Evolutionary conservation across 192 early-diverging fungal genomes (phyloP).

Genomic region (Powellomyces hirtus): DNA sequence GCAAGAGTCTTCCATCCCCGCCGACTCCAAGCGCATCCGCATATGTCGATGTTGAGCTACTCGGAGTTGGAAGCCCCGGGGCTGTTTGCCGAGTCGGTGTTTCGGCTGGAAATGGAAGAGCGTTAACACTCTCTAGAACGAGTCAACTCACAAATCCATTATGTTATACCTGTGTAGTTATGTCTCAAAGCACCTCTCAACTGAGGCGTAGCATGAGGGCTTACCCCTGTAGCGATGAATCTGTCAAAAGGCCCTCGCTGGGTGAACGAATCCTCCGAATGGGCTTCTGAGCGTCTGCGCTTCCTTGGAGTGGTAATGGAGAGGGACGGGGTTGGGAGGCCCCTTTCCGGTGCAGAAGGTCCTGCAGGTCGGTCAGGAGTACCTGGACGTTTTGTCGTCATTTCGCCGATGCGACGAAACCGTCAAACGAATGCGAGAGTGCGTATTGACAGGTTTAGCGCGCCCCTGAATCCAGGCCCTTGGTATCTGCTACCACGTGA

Average conservation of each 20-base stretch:
- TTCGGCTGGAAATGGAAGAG: not conserved
- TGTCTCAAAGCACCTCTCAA: constrained; percentile 2
- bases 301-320: constrained; percentile 20
- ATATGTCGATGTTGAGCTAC: not conserved
- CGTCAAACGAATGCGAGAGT: too few relatives aligned
- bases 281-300: not conserved
- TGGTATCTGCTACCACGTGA: too few relatives aligned
- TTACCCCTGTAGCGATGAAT: constrained; percentile 4
- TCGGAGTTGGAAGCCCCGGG: not conserved
- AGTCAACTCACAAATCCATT: not conserved
- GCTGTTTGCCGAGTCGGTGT: not conserved
- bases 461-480: too few relatives aligned
- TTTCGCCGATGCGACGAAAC: too few relatives aligned
- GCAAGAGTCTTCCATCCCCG: not conserved
- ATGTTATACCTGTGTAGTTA: not conserved
- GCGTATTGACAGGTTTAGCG: too few relatives aligned
- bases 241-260: constrained; percentile 9
- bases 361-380: too few relatives aligned
- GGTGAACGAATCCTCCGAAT: not conserved
- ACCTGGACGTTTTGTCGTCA: too few relatives aligned
- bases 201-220: constrained; percentile 5
- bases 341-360: too few relatives aligned
- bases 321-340: too few relatives aligned
- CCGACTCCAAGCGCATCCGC: not conserved
- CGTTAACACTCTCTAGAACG: not conserved